These are phyloP conservation scores for Zizania latifolia DNA, from an alignment of 176 grass and related monocot genomes.

Conservation along the genomic window DNA sequence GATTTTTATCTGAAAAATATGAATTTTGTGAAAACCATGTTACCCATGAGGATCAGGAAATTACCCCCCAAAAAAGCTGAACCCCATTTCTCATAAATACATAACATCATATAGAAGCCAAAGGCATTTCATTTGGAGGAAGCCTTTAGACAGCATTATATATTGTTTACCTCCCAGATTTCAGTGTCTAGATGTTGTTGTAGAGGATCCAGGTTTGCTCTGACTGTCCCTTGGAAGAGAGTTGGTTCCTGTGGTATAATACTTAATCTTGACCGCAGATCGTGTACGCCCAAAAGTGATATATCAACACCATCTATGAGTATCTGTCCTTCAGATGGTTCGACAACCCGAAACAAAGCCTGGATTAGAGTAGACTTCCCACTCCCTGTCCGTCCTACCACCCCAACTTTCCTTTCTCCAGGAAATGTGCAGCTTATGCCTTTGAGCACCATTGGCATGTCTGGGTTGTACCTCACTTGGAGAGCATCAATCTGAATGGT, in stretches of 20 bases:
- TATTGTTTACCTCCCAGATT: conserved; percentile 78
- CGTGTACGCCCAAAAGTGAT: conserved; percentile 67
- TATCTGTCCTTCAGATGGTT: conserved; percentile 68
- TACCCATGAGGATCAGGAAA: too few relatives aligned
- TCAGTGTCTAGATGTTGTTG: conserved; percentile 52
- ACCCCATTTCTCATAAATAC: background rate
- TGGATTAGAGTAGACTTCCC: conserved; percentile 96
- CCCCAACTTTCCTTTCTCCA: conserved; percentile 82
- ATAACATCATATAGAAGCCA: background rate
- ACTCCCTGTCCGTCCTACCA: conserved; percentile 84
- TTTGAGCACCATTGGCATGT: conserved; percentile 62
- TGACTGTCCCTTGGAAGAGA: conserved; percentile 81
- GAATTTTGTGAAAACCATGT: too few relatives aligned
- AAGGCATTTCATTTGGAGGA: background rate
- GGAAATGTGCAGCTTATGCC: conserved; percentile 84
- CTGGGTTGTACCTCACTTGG: conserved; percentile 53
- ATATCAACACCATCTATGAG: conserved; percentile 71
- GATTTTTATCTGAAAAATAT: too few relatives aligned
- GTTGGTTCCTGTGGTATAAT: conserved; percentile 92
- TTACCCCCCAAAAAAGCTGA: too few relatives aligned
- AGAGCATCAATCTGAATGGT: conserved; percentile 62
- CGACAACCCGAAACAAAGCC: conserved; percentile 81
- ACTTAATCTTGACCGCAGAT: conserved; percentile 73
- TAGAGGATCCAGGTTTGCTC: conserved; percentile 73
- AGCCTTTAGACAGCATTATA: background rate